Base-by-base conservation (phyloP, 2,329 filamentous ascomycete genomes). In the Seiridium cupressi region DNA sequence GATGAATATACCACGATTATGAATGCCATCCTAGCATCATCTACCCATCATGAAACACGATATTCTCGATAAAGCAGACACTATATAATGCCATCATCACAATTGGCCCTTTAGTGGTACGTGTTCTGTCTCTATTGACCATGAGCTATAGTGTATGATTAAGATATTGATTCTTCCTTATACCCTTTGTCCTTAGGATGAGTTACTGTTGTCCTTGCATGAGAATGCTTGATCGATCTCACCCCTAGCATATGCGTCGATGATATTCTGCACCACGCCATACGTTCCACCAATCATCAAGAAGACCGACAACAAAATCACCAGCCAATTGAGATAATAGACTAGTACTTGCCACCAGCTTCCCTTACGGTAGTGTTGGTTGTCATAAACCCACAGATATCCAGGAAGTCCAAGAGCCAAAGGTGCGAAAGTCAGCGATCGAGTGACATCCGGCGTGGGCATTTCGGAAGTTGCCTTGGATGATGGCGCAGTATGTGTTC, bases 181-280 rank as follows among this genome's bases (percentile, higher is more conserved):
- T 44, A n/a, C 62, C 18, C 18, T 26, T 26, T 26, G 18, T 26
- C 18, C 18, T 26, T 63, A 69, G 38, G 70, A 69, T 1, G 72
- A 74, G 53, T 67, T 67, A 51, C 74, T 76, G 64, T 82, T 81
- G 63, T 82, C 79, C 3, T 74, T 77, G 61, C 80, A 82, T n/a
- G 76, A 77, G 58, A 82, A 83, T 0, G 79, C 78, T 46, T 69
- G 71, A 40, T 76, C 76, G 59, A 83, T 82, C 56, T 72, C 66
- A 0, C 78, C 79, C 53, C 73, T 73, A 3, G 74, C 76, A 66
- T 84, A 85, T 1, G 82, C 81, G 57, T 80, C 72, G 57, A 80
- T 79, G 61, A 85, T 83, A 63, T 80, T 73, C 59, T 80, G 73
- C 32, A 84, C 76, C 2, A 81, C 79, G 42, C 80, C 75, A 58